phyloP scores from a whole-genome alignment of 2,329 filamentous ascomycete species.

The Rosellinia necatrix region DNA sequence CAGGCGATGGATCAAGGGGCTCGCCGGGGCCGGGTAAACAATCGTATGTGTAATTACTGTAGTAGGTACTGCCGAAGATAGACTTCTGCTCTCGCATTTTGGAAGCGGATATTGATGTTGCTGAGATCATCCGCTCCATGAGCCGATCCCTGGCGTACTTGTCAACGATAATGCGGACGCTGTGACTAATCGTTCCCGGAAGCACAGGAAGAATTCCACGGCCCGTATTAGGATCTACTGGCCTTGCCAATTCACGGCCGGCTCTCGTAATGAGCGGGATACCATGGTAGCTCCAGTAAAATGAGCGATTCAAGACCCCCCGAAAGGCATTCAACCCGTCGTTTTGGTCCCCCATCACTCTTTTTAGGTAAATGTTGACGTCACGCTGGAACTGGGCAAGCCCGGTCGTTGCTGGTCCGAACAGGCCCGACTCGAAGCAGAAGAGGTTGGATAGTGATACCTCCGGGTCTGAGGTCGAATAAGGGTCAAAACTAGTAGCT shows the following conservation, averaged over 20 bases:
- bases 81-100: constrained; percentile 1
- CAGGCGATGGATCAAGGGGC: constrained; percentile 2
- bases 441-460: constrained; percentile 7
- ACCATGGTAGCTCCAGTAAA: constrained; percentile 12
- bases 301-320: constrained; percentile 6
- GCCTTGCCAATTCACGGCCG: constrained; percentile 2
- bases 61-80: constrained; percentile 6
- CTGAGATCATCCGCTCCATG: constrained; percentile 5
- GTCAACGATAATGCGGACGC: neutral
- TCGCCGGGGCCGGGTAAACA: constrained; percentile 3
- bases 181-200: neutral
- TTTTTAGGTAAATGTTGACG: constrained; percentile 8
- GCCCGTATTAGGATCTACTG: neutral
- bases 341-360: constrained; percentile 2
- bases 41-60: constrained; percentile 4
- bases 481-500: neutral
- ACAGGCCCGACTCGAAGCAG: neutral
- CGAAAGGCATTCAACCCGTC: constrained; percentile 13
- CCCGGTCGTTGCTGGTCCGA: neutral
- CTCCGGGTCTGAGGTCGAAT: neutral
- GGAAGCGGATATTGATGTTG: neutral
- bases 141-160: constrained; percentile 3
- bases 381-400: neutral
- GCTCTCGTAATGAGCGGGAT: constrained; percentile 11
- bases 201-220: neutral